Percentiles rank a stretch among this genome's conserved stretches.
Conservation (phyloP, 352 stramenopile genomes). For the Phytopythium helicoides region DNA sequence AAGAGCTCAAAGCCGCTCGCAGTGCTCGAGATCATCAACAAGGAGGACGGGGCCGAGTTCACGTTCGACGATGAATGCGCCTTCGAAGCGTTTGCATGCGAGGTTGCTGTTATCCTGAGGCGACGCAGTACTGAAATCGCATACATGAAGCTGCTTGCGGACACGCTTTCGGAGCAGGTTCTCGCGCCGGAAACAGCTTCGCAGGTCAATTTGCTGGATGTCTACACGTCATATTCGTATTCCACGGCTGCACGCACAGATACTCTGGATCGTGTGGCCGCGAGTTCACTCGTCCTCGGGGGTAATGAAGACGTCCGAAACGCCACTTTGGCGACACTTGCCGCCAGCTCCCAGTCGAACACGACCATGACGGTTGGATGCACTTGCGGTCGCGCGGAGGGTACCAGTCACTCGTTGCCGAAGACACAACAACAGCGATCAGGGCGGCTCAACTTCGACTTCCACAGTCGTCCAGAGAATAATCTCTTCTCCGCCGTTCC, state of each 20-base stretch:
- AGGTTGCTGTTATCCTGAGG: slow-evolving; percentile 84
- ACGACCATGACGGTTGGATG: slow-evolving; percentile 1
- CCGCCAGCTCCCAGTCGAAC: background rate
- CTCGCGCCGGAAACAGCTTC: slow-evolving; percentile 65
- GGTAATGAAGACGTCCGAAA: slow-evolving; percentile 2
- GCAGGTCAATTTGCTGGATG: slow-evolving; percentile 76
- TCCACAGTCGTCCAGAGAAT: slow-evolving; percentile 6
- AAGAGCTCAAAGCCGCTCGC: slow-evolving; percentile 64
- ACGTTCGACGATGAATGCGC: slow-evolving; percentile 85
- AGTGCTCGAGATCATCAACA: slow-evolving; percentile 90
- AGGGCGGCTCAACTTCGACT: slow-evolving; percentile 8
- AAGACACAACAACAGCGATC: slow-evolving; percentile 8
- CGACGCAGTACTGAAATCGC: slow-evolving; percentile 84
- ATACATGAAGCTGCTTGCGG: slow-evolving; percentile 86
- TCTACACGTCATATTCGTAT: slow-evolving; percentile 71
- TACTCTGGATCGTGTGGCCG: background rate
- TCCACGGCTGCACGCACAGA: slow-evolving; percentile 5
- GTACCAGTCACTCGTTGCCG: background rate
- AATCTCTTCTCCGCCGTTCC: slow-evolving; percentile 5
- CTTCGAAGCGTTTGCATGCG: slow-evolving; percentile 81
- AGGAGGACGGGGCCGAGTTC: slow-evolving; percentile 63
- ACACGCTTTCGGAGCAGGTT: slow-evolving; percentile 72
- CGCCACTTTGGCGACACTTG: slow-evolving; percentile 4
- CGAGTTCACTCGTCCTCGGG: background rate
- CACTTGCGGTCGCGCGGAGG: slow-evolving; percentile 1